Percentiles rank a stretch among this genome's conserved stretches.
These are phyloP conservation scores for Coemansia sp. DNA, from an alignment of 192 early-diverging fungal genomes.

Conservation along the genomic window DNA sequence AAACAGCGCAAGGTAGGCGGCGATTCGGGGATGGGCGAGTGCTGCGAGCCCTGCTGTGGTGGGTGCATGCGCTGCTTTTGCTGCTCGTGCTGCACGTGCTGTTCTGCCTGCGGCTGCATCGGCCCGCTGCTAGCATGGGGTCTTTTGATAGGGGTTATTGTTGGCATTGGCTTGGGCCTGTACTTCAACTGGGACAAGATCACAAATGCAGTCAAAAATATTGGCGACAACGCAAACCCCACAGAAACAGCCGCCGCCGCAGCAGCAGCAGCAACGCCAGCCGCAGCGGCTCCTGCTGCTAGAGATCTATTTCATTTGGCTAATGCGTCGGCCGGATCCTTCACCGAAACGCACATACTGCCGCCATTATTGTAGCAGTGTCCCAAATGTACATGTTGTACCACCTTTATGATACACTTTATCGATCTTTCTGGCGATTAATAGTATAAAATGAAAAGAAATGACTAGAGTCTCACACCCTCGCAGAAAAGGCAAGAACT, in stretches of 20 bases:
- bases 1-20: slow-evolving; percentile 39
- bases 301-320: slow-evolving; percentile 4
- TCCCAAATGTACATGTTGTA: background rate
- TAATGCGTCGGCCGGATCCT: background rate
- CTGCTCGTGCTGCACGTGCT: slow-evolving; percentile 31
- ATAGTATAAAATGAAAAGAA: background rate
- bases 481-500: background rate
- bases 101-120: slow-evolving; percentile 31
- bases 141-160: slow-evolving; percentile 27
- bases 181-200: slow-evolving; percentile 56
- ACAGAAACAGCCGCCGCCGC: slow-evolving; percentile 8
- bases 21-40: slow-evolving; percentile 54
- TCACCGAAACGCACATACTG: background rate
- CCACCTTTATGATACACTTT: no score
- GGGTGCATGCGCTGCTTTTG: slow-evolving; percentile 45
- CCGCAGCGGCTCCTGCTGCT: slow-evolving; percentile 9
- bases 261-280: slow-evolving; percentile 6
- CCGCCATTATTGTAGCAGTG: background rate
- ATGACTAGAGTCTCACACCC: background rate
- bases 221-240: slow-evolving; percentile 1
- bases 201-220: slow-evolving; percentile 19
- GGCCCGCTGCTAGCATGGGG: slow-evolving; percentile 36
- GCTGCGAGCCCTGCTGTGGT: slow-evolving; percentile 51
- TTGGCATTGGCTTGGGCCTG: slow-evolving; percentile 47
- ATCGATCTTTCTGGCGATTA: background rate